Evolutionary conservation across 352 stramenopile species (phyloP), one percentile per base, ranked within the genome.

Genomic region (Pseudoperonospora humuli): DNA sequence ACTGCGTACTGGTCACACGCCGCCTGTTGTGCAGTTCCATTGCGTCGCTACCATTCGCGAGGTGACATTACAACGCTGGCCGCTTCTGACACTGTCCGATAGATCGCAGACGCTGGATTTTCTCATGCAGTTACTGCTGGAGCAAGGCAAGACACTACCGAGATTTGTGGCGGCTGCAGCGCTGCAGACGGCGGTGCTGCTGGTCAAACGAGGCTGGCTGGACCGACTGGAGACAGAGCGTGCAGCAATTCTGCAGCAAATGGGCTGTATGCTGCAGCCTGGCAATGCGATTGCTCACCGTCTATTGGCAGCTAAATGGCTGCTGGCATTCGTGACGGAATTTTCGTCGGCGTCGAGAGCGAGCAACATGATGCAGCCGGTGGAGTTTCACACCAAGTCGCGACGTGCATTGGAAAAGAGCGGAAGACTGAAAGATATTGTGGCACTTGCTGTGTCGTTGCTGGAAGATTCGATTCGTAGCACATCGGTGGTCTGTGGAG

Each of bases 181-280:
- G 45, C 62, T 93, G 44, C 75, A 89, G 44, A 74, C 80, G 3
- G 73, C 84, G 11, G 74, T 85, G 29, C 52, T 90, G 21, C 45
- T 93, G 41, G 77, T 89, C 45, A 93, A 93, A 50, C 67, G 80
- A 34, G 76, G 77, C 25, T 93, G 80, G 80, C 68, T 91, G 27
- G 75, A 90, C 45, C 74, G 73, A 33, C 42, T 72, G 2, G 34
- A 65, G 11, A 39, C 54, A 4, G 75, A 88, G 50, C 71, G 74
- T 7, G 45, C 63, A 8, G 59, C 65, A 1, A 67, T 90, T 32
- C 38, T 93, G 39, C 64, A 75, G 44, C 76, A 91, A 42, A 92
- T 92, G 74, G 72, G 77, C 3, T 21, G 20, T 2, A 83, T 89
- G 72, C 53, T 89, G 54, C 42, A 61, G 20, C 29, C 40, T 3